phyloP scores from a whole-genome alignment of 1,284 basidiomycete species.

The Rhodotorula sp. region DNA sequence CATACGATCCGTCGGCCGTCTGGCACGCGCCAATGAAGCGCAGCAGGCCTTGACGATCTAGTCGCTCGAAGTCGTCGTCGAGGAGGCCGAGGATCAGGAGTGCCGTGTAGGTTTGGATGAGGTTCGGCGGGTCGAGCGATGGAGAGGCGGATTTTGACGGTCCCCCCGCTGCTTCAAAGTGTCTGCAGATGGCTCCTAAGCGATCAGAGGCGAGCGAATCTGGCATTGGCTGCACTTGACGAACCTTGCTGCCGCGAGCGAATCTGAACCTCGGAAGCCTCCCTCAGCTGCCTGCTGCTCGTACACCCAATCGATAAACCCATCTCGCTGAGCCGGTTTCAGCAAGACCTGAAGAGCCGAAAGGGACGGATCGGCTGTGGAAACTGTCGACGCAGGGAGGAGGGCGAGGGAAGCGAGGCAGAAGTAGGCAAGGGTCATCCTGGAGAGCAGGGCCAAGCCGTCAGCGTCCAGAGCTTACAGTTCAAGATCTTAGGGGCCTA shows the following conservation, averaged over 20 bases:
- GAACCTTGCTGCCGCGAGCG: slow-evolving; percentile 6
- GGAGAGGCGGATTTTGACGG: no score
- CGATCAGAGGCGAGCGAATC: no score
- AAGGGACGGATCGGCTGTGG: neutral
- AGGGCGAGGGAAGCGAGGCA: slow-evolving; percentile 41
- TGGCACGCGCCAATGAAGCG: slow-evolving; percentile 70
- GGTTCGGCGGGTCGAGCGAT: slow-evolving; percentile 62
- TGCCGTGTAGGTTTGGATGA: slow-evolving; percentile 92
- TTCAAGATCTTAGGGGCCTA: neutral
- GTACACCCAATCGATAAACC: slow-evolving; percentile 43
- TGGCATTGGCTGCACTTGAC: no score
- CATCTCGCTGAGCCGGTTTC: slow-evolving; percentile 17
- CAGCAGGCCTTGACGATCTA: slow-evolving; percentile 65
- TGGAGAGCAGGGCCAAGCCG: neutral
- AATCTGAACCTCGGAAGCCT: slow-evolving; percentile 42
- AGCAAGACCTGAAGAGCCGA: slow-evolving; percentile 35
- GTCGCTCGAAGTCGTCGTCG: slow-evolving; percentile 68
- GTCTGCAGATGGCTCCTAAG: no score
- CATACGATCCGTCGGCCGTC: slow-evolving; percentile 73
- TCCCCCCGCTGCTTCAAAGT: no score
- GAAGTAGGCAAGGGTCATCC: slow-evolving; percentile 45
- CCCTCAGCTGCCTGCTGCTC: slow-evolving; percentile 38
- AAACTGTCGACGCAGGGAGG: slow-evolving; percentile 25
- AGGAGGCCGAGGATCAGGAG: slow-evolving; percentile 75
- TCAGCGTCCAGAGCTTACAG: neutral